Percentiles rank a stretch among this genome's conserved stretches.
These are phyloP conservation scores for Purpureocillium lavendulum DNA, from an alignment of 2,329 filamentous ascomycete species.

Conservation along the genomic window DNA sequence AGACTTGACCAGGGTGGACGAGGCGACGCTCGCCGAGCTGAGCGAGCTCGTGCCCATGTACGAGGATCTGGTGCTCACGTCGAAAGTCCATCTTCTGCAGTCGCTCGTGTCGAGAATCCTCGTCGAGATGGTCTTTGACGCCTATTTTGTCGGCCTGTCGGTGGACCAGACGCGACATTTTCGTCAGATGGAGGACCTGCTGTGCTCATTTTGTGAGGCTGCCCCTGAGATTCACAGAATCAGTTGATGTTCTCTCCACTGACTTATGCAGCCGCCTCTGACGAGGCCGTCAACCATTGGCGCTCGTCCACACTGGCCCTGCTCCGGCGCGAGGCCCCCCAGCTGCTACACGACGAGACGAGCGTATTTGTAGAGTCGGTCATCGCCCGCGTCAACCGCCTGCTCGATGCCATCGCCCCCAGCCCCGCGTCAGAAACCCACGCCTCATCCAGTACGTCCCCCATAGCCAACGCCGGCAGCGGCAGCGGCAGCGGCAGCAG, in stretches of 20 bases:
- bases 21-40: slow-evolving; percentile 33
- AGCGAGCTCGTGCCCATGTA: slow-evolving; percentile 48
- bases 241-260: neutral
- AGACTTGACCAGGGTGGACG: slow-evolving; percentile 36
- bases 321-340: slow-evolving; percentile 42
- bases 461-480: too few species aligned
- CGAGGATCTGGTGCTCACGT: slow-evolving; percentile 40
- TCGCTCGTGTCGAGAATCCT: slow-evolving; percentile 51
- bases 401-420: slow-evolving; percentile 42
- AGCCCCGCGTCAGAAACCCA: slow-evolving; percentile 12
- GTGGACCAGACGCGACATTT: slow-evolving; percentile 43
- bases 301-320: slow-evolving; percentile 55
- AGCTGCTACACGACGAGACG: slow-evolving; percentile 38
- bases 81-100: slow-evolving; percentile 56
- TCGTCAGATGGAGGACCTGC: slow-evolving; percentile 36
- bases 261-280: slow-evolving; percentile 27
- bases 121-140: slow-evolving; percentile 51
- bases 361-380: slow-evolving; percentile 31
- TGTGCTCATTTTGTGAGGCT: slow-evolving; percentile 31
- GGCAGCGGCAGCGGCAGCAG: too few species aligned
- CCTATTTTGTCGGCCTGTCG: slow-evolving; percentile 56
- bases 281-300: slow-evolving; percentile 55
- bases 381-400: slow-evolving; percentile 35
- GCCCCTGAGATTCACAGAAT: too few species aligned
- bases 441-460: slow-evolving; percentile 11